phyloP scores from a whole-genome alignment of 345 rosid genomes.

The Brassica napus region DNA sequence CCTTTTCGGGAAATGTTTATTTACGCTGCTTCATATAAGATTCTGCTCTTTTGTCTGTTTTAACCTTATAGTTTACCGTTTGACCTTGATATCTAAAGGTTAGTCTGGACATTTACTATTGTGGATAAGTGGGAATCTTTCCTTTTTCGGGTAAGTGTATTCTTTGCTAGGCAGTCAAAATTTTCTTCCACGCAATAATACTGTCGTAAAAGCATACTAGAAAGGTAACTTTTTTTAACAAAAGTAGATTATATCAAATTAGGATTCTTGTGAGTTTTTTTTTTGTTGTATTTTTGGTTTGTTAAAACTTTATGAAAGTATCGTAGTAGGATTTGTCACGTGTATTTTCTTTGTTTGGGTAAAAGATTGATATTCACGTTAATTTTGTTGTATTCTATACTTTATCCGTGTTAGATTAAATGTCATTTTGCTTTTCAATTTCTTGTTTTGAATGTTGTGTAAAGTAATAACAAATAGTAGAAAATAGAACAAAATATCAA shows the following conservation, averaged over 20 bases:
- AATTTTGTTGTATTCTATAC: background rate
- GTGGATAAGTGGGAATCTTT: constrained; percentile 30
- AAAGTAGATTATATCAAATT: background rate
- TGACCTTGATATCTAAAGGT: constrained; percentile 1
- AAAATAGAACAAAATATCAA: background rate
- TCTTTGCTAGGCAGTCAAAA: background rate
- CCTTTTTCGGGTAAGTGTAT: background rate
- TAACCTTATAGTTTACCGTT: background rate
- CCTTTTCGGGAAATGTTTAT: background rate
- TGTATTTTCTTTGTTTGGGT: background rate
- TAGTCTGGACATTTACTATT: background rate
- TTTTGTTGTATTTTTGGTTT: too few relatives aligned
- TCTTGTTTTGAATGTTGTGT: background rate
- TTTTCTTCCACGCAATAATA: background rate
- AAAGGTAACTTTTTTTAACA: background rate
- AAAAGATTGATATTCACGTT: background rate
- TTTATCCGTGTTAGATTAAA: background rate
- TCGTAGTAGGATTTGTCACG: background rate
- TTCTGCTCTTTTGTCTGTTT: background rate
- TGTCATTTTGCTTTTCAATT: background rate
- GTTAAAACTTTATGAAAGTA: background rate
- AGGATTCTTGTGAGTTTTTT: background rate
- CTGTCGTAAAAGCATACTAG: background rate
- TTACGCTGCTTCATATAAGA: background rate
- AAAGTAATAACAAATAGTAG: background rate